Base-by-base conservation (phyloP, 2,329 filamentous ascomycete genomes). In the Trichothecium roseum region DNA sequence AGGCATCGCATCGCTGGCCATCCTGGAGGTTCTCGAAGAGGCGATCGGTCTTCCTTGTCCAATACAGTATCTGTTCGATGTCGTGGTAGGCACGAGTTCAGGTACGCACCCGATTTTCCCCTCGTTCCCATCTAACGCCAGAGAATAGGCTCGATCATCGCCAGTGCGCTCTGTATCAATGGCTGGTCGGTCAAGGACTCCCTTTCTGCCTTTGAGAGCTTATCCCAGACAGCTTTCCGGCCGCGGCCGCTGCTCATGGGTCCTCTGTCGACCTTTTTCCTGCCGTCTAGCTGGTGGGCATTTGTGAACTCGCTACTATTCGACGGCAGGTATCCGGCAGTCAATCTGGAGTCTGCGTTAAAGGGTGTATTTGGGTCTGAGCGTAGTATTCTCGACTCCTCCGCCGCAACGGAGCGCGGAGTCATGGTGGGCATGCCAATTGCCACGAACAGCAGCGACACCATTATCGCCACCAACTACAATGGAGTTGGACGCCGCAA, bases 21-120 rank as follows among this genome's bases (percentile, higher is more conserved):
- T 34, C 27, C 36, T 41, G 14, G 30, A 29, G 14, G 22, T 37
- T 12, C 31, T 41, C 14, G 27, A 41, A 32, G 26, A 41, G 8
- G 28, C 20, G 9, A 33, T 41, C 31, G 39, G 26, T 13, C 30
- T 41, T n/a, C 39, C 36, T 10, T 36, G 36, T 22, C 30, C 39
- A 5, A 28, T 41, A 20, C 36, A 38, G 28, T 30, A 28, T 12
- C 26, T 38, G 28, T 41, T 41, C 28, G 39, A 41, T 22, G 27
- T 41, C 15, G 33, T 41, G 14, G 38, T 32, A 30, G 36, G 39
- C n/a, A 41, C 39, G 9, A 41, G 39, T 28, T 41, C 39, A 13
- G 36, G 39, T 36, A 40, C 26, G n/a, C 10, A 30, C 9, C 13
- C 13, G 16, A 27, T 29, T 18, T 14, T 15, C 6, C 28, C 13